Percentiles rank a stretch among this genome's conserved stretches.
Evolutionary conservation across 148 eudicot species (phyloP).

Genomic region (Camellia sinensis): DNA sequence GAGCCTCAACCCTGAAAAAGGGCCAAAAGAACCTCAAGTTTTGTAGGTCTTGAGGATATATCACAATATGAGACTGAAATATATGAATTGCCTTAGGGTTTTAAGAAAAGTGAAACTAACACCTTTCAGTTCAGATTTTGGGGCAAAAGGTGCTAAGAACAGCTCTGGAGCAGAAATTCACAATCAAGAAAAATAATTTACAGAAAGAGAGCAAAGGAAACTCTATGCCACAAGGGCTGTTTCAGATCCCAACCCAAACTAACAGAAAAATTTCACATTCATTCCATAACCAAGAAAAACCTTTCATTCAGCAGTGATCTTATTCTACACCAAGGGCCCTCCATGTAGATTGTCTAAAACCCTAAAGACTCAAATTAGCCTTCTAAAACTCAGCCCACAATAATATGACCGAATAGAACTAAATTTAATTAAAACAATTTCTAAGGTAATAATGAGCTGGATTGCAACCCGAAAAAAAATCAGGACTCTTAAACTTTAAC

Average conservation of each 20-base stretch:
- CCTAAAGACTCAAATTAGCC: not conserved
- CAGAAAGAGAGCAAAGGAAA: not conserved
- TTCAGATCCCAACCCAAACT: conserved; percentile 7
- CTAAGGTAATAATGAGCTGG: not conserved
- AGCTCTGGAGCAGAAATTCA: conserved; percentile 5
- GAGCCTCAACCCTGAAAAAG: conserved; percentile 3
- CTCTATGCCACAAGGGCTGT: not conserved
- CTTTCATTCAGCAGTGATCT: conserved; percentile 1
- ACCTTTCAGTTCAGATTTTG: not conserved
- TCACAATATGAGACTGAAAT: not conserved
- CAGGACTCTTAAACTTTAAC: too few species aligned
- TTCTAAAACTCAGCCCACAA: not conserved
- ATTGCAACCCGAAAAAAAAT: too few species aligned
- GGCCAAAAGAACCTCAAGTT: not conserved
- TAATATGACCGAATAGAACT: not conserved
- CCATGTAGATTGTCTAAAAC: not conserved
- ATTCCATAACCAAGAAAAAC: not conserved
- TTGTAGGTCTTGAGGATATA: not conserved
- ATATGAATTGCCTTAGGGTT: not conserved
- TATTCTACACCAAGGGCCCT: not conserved
- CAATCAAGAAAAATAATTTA: not conserved
- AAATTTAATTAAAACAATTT: not conserved
- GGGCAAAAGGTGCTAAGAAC: not conserved
- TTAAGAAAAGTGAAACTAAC: not conserved
- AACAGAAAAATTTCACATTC: not conserved